Base-by-base conservation (phyloP, 2,329 filamentous ascomycete species). In the Tolypocladium inflatum region DNA sequence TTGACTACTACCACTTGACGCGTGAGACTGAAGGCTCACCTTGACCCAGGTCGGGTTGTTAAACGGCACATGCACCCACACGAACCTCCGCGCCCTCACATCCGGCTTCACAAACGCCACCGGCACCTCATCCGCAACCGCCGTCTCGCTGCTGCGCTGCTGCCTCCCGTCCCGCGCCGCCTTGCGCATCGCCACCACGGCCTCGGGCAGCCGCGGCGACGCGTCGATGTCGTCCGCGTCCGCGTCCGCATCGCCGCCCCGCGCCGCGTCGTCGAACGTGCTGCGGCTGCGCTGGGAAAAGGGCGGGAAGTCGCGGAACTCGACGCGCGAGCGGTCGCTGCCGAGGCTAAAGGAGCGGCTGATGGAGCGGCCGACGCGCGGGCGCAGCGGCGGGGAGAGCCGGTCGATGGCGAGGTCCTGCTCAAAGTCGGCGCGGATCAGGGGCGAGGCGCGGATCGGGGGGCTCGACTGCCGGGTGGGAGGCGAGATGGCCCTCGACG, bases 21-120 rank as follows among this genome's bases (percentile, higher is more conserved):
- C 17, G 48, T 11, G 7, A 35, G 26, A 21, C 23, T 5, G 39
- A 2, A 30, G 21, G 10, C 54, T 60, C 64, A 80, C 80, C 72
- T 80, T 81, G 2, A 83, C 81, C 81, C 81, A 84, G 0, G 77
- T 74, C 0, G 81, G 80, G 55, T 84, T 83, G 10, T 80, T 84
- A 35, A 78, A 83, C 0, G 81, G 79, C 21, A 82, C 62, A 66
- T 84, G 81, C 53, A 84, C 76, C 81, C 82, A 84, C 63, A 80
- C 76, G 62, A 83, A 83, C 65, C 78, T 82, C 30, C 78, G 74
- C 2, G 66, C 62, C 41, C 68, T 65, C 3, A 68, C 64, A 43
- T 71, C 65, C 2, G 73, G 73, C 57, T 67, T 72, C 11, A 63
- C 58, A 62, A 74, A 70, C 37, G 68, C 65, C 41, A 65, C 60